A percentile compares a stretch with the other conserved stretches of the same genome.
Conservation (phyloP, 805 yeast genomes). For the Jamesozyma spencerorum region DNA sequence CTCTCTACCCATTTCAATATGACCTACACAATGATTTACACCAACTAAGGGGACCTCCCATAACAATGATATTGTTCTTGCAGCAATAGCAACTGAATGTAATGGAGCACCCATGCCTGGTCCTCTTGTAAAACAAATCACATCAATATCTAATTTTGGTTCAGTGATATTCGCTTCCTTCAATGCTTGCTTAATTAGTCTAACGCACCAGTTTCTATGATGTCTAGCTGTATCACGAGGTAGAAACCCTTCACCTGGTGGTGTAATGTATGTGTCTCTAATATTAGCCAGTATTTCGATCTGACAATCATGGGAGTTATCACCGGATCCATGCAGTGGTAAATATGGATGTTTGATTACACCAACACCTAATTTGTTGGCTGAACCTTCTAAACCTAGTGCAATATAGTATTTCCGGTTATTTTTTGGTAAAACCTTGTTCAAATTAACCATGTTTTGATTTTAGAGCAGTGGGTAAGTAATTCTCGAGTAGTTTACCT, state of each 20-base stretch:
- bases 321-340: constrained; percentile 34
- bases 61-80: constrained; percentile 70
- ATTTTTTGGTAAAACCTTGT: constrained; percentile 23
- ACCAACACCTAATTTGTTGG: constrained; percentile 93
- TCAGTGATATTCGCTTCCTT: constrained; percentile 45
- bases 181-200: constrained; percentile 61
- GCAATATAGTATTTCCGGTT: constrained; percentile 50
- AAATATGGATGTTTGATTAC: constrained; percentile 58
- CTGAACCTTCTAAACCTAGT: constrained; percentile 92
- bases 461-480: constrained; percentile 49
- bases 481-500: constrained; percentile 52
- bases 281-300: constrained; percentile 81
- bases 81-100: constrained; percentile 86
- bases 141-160: constrained; percentile 47
- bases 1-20: constrained; percentile 98
- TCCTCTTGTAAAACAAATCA: constrained; percentile 91
- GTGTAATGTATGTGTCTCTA: constrained; percentile 89
- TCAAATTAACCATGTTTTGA: constrained; percentile 26
- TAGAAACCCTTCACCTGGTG: constrained; percentile 96
- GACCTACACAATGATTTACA: constrained; percentile 96
- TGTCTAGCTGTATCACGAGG: constrained; percentile 97
- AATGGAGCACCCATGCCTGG: constrained; percentile 99
- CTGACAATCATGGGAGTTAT: constrained; percentile 43
- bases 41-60: constrained; percentile 86
- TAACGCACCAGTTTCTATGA: constrained; percentile 88